phyloP scores from a whole-genome alignment of 2,329 filamentous ascomycete species.

The Zasmidium angulare region DNA sequence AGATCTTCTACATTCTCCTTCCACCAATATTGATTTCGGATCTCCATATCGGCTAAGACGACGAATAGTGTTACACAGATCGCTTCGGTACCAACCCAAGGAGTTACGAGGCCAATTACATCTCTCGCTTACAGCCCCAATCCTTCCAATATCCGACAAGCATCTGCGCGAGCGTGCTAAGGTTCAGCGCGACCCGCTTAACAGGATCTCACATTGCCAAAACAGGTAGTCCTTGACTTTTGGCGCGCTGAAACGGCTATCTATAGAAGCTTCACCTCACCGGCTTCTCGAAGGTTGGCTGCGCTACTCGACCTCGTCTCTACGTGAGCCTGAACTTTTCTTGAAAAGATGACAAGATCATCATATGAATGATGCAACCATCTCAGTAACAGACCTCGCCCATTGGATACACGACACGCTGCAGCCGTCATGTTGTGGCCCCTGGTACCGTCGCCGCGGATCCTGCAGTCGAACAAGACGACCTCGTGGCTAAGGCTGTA shows the following conservation, averaged over 20 bases:
- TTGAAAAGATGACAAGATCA: neutral
- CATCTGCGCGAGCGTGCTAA: neutral
- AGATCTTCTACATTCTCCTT: neutral
- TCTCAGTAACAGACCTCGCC: neutral
- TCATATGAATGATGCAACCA: neutral
- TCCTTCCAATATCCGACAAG: neutral
- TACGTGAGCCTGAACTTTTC: neutral
- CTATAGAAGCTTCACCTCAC: conserved; percentile 1
- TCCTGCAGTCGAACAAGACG: neutral
- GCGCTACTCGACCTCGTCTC: neutral
- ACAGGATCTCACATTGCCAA: neutral
- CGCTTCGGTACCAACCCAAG: neutral
- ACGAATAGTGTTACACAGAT: neutral
- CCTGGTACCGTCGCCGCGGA: neutral
- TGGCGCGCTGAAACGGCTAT: neutral
- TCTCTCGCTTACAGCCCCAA: neutral
- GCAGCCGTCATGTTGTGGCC: neutral
- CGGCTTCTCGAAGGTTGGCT: neutral
- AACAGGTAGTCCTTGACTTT: neutral
- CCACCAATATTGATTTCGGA: neutral
- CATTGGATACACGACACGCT: neutral
- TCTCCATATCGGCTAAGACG: neutral
- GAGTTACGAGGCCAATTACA: neutral
- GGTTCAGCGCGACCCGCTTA: neutral
- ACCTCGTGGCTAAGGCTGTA: neutral